Conservation (phyloP, 2,329 filamentous ascomycete genomes). For the Amylocarpus encephaloides region DNA sequence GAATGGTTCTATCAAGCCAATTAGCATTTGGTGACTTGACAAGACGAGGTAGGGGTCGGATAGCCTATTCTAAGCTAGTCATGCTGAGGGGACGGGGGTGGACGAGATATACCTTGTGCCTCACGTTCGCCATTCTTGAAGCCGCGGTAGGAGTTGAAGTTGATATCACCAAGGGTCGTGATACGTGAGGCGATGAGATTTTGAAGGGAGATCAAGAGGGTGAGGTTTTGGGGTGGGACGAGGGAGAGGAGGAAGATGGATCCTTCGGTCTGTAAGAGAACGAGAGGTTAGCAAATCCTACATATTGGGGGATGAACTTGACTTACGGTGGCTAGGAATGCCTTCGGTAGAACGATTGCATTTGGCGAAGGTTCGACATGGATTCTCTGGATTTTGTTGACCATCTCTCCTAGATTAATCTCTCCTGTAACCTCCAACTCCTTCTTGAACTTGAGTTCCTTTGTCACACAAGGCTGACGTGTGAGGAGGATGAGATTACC, state of each 20-base stretch:
- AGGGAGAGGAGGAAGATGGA: constrained; percentile 84
- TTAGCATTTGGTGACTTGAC: too few relatives aligned
- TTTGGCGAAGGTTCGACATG: constrained; percentile 57
- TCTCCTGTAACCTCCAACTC: constrained; percentile 71
- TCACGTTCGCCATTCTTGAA: constrained; percentile 68
- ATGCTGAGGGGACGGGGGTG: too few relatives aligned
- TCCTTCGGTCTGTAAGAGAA: constrained; percentile 64
- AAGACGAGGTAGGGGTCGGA: too few relatives aligned
- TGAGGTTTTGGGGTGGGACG: constrained; percentile 65
- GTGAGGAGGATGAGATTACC: constrained; percentile 82
- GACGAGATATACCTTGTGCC: constrained; percentile 29
- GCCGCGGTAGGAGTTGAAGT: constrained; percentile 74
- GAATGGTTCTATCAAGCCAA: constrained; percentile 57
- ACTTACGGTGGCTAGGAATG: constrained; percentile 83
- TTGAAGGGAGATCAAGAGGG: constrained; percentile 80
- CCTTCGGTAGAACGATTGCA: constrained; percentile 68
- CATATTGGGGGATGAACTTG: neutral
- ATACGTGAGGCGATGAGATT: constrained; percentile 60
- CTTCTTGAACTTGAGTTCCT: constrained; percentile 59
- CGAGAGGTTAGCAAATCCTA: constrained; percentile 15
- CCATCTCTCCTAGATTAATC: constrained; percentile 83
- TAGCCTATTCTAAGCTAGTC: too few relatives aligned
- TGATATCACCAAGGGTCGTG: constrained; percentile 62
- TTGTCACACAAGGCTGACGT: constrained; percentile 66
- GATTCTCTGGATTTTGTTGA: constrained; percentile 78